phyloP scores from a whole-genome alignment of 805 yeast genomes.

The Yarrowia porcina region DNA sequence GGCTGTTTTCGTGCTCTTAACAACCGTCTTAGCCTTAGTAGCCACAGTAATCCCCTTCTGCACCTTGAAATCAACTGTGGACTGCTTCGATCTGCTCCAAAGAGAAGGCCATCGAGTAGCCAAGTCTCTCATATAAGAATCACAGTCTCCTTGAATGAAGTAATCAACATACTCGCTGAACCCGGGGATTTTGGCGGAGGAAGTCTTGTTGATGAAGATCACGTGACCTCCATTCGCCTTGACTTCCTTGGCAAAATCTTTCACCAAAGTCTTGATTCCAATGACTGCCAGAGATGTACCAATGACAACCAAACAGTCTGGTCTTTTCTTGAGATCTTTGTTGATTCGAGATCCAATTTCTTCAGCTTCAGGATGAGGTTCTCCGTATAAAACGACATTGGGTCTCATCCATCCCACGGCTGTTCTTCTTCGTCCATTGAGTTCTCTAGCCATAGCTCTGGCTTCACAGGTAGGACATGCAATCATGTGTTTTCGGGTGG shows the following conservation, averaged over 20 bases:
- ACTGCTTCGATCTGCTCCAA: not conserved
- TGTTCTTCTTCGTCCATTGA: slow-evolving; percentile 69
- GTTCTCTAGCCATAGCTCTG: slow-evolving; percentile 53
- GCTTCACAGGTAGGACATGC: slow-evolving; percentile 69
- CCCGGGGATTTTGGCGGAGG: slow-evolving; percentile 60
- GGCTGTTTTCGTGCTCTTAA: not conserved
- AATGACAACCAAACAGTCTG: slow-evolving; percentile 79
- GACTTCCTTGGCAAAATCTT: slow-evolving; percentile 60
- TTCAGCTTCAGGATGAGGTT: slow-evolving; percentile 85
- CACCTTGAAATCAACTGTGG: slow-evolving; percentile 20
- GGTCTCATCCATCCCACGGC: slow-evolving; percentile 83
- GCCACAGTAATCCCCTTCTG: not conserved
- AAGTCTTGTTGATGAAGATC: slow-evolving; percentile 69
- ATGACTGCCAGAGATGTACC: slow-evolving; percentile 92
- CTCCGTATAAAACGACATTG: slow-evolving; percentile 88
- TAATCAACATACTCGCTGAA: slow-evolving; percentile 55
- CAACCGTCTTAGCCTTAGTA: not conserved
- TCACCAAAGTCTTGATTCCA: slow-evolving; percentile 80
- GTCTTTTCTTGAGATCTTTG: slow-evolving; percentile 56
- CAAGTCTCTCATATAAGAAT: slow-evolving; percentile 56
- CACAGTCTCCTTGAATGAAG: slow-evolving; percentile 78
- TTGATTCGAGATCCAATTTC: slow-evolving; percentile 66
- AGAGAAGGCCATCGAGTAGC: slow-evolving; percentile 1
- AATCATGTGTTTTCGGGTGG: not conserved
- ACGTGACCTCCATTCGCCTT: slow-evolving; percentile 80